Evolutionary conservation across 2,329 filamentous ascomycete genomes (phyloP).

Genomic region (Drechslerella dactyloides): DNA sequence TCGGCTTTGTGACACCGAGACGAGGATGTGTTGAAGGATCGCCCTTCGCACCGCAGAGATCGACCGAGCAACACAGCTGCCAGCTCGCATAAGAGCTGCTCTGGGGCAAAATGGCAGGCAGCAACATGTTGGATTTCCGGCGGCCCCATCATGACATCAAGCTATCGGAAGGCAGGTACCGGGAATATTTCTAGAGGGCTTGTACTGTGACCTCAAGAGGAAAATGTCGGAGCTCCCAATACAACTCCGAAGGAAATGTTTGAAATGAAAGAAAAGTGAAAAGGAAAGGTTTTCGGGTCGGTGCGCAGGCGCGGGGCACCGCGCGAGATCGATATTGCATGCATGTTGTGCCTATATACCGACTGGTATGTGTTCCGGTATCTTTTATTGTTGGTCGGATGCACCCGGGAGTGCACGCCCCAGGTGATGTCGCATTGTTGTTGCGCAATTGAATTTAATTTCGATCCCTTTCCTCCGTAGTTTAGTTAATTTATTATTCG

Average conservation of each 20-base stretch:
- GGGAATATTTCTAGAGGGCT: not conserved
- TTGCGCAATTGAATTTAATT: not conserved
- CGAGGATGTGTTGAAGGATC: not conserved
- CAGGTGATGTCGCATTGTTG: not conserved
- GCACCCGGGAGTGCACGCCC: not conserved
- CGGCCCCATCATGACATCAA: not conserved
- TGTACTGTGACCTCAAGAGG: not conserved
- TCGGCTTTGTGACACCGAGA: not conserved
- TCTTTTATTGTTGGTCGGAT: too few relatives aligned
- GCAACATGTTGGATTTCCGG: not conserved
- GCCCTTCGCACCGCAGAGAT: not conserved
- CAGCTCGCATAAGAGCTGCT: not conserved
- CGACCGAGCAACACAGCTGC: not conserved
- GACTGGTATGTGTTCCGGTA: too few relatives aligned
- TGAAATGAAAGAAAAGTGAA: not conserved
- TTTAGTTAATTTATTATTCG: not conserved
- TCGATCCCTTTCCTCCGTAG: constrained; percentile 3
- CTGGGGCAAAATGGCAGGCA: not conserved
- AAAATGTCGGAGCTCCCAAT: not conserved
- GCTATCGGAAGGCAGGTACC: not conserved
- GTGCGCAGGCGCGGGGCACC: too few relatives aligned
- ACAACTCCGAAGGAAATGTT: constrained; percentile 13
- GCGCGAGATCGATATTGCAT: too few relatives aligned
- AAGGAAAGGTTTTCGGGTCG: too few relatives aligned
- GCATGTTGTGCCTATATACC: too few relatives aligned